phyloP scores from a whole-genome alignment of 2,329 filamentous ascomycete genomes.

The Cladosporium sphaerospermum region DNA sequence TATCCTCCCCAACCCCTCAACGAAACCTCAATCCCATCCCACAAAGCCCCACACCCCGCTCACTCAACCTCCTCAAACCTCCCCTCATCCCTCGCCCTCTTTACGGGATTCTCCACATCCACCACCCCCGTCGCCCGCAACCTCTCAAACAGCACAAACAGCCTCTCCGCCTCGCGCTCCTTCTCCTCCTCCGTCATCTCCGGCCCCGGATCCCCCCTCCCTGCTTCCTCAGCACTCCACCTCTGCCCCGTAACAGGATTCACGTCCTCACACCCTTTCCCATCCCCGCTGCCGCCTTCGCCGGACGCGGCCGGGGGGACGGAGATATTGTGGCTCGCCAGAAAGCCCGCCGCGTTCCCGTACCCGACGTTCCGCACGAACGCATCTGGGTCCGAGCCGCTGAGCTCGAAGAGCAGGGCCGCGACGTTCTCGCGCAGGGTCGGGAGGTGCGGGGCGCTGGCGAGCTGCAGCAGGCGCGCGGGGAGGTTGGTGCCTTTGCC shows the following conservation, averaged over 20 bases:
- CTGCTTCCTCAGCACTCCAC: slow-evolving; percentile 22
- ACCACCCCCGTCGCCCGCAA: slow-evolving; percentile 70
- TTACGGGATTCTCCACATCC: slow-evolving; percentile 72
- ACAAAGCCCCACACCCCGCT: slow-evolving; percentile 15
- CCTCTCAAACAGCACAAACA: slow-evolving; percentile 85
- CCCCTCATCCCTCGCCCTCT: slow-evolving; percentile 62
- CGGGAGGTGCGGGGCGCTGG: slow-evolving; percentile 65
- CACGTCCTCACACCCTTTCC: slow-evolving; percentile 34
- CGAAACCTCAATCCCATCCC: too few species aligned
- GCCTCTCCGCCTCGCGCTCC: slow-evolving; percentile 78
- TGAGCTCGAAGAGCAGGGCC: slow-evolving; percentile 78
- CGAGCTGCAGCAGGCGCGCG: slow-evolving; percentile 69
- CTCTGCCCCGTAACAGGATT: slow-evolving; percentile 88
- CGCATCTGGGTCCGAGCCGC: slow-evolving; percentile 67
- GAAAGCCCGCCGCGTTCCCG: slow-evolving; percentile 83
- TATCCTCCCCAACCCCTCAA: too few species aligned
- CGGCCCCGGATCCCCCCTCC: slow-evolving; percentile 44
- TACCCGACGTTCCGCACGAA: slow-evolving; percentile 93
- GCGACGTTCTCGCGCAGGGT: slow-evolving; percentile 69
- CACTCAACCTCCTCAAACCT: slow-evolving; percentile 59
- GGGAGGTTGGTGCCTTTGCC: slow-evolving; percentile 69
- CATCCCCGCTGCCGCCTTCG: slow-evolving; percentile 33
- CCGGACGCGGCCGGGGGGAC: too few species aligned
- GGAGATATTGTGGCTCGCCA: slow-evolving; percentile 76
- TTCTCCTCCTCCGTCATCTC: slow-evolving; percentile 91